Percentiles rank a stretch among this genome's conserved stretches.
Conservation (phyloP, 2,329 filamentous ascomycete genomes). For the Rhynchosporium agropyri region DNA sequence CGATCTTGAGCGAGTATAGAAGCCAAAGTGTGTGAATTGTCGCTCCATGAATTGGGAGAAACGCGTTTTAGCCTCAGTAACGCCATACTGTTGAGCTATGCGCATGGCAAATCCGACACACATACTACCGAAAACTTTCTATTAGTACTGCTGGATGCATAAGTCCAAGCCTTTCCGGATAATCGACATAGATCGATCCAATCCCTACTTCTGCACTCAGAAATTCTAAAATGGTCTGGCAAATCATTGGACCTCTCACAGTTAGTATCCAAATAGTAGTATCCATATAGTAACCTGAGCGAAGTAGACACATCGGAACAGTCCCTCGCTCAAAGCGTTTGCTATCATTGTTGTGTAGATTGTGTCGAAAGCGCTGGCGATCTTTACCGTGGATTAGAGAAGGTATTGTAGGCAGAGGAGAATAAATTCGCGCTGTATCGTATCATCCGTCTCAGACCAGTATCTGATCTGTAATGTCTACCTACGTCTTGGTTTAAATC, state of each 20-base stretch:
- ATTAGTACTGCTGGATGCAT: conserved; percentile 1
- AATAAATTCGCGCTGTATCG: not conserved
- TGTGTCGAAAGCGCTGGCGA: conserved; percentile 8
- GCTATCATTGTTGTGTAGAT: not conserved
- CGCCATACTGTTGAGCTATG: not conserved
- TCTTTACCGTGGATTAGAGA: not conserved
- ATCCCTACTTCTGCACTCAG: not conserved
- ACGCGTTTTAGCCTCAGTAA: not conserved
- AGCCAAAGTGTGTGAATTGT: not conserved
- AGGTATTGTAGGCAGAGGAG: not conserved
- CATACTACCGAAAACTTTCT: not conserved
- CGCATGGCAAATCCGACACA: conserved; percentile 1
- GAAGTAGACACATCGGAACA: conserved; percentile 1
- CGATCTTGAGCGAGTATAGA: conserved; percentile 1
- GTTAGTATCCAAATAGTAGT: not conserved
- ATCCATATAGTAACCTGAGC: not conserved
- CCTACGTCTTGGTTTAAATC: conserved; percentile 3
- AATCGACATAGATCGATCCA: not conserved
- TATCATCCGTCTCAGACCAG: conserved; percentile 2
- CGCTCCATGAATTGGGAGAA: not conserved
- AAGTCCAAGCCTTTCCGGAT: not conserved
- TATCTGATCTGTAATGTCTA: not conserved
- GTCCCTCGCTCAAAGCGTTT: not conserved
- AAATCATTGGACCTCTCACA: not conserved
- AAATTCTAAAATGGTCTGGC: not conserved